These are phyloP conservation scores for Claviceps citrina DNA, from an alignment of 2,329 filamentous ascomycete species.

Conservation along the genomic window DNA sequence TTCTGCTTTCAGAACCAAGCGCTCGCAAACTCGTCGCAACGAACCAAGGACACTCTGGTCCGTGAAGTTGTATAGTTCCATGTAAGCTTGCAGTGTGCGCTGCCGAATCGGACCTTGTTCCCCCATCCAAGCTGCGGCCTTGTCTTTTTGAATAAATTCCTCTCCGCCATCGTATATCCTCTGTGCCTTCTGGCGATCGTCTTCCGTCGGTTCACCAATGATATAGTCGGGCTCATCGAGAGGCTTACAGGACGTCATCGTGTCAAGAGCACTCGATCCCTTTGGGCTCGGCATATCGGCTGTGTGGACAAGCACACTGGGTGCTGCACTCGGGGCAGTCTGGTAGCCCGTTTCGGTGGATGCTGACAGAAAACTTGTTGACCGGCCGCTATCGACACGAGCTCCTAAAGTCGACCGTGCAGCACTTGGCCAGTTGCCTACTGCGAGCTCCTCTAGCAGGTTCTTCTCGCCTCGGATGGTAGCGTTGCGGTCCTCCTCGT, in stretches of 20 bases:
- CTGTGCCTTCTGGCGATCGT: constrained; percentile 63
- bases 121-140: constrained; percentile 79
- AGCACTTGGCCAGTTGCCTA: constrained; percentile 15
- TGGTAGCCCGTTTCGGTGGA: constrained; percentile 26
- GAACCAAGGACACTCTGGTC: constrained; percentile 66
- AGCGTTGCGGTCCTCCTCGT: constrained; percentile 13
- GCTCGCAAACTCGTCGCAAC: constrained; percentile 65
- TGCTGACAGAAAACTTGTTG: constrained; percentile 19
- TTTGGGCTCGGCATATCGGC: constrained; percentile 24
- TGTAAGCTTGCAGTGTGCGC: constrained; percentile 58
- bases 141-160: constrained; percentile 61
- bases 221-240: constrained; percentile 44
- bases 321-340: constrained; percentile 26
- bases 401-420: constrained; percentile 20
- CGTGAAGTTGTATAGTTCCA: constrained; percentile 79
- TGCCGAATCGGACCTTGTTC: constrained; percentile 49
- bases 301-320: constrained; percentile 30
- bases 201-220: constrained; percentile 44
- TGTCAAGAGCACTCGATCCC: constrained; percentile 16
- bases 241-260: constrained; percentile 22
- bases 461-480: constrained; percentile 16
- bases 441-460: constrained; percentile 10
- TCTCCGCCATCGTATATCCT: constrained; percentile 77
- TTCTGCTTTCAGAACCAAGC: constrained; percentile 73
- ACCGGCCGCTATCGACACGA: constrained; percentile 26